phyloP scores from a whole-genome alignment of 2,329 filamentous ascomycete genomes.

The Ilyonectria robusta region DNA sequence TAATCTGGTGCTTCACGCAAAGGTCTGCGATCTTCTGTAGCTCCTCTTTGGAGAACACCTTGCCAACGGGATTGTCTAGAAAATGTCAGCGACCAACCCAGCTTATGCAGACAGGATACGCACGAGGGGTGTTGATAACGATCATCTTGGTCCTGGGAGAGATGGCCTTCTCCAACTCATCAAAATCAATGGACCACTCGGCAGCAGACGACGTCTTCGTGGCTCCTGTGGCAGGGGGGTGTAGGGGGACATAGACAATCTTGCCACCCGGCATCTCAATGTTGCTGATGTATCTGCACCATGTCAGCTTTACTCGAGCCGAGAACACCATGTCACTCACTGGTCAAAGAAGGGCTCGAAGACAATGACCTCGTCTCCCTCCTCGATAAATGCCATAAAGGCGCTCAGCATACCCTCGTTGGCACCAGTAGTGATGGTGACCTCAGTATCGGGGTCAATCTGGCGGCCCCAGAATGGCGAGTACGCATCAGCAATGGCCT shows the following conservation, averaged over 20 bases:
- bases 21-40: conserved; percentile 88
- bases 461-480: conserved; percentile 87
- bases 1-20: conserved; percentile 92
- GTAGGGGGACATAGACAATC: conserved; percentile 95
- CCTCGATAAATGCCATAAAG: conserved; percentile 97
- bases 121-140: conserved; percentile 83
- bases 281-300: conserved; percentile 82
- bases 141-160: conserved; percentile 96
- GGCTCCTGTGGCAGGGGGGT: conserved; percentile 86
- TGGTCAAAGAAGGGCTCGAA: conserved; percentile 99
- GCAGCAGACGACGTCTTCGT: conserved; percentile 85
- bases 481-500: conserved; percentile 94
- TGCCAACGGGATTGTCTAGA: conserved; percentile 92
- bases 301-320: conserved; percentile 15
- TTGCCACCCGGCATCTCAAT: conserved; percentile 98
- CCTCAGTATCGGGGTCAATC: conserved; percentile 90
- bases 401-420: conserved; percentile 96
- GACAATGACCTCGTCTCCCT: conserved; percentile 95
- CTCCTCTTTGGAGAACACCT: conserved; percentile 90
- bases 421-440: conserved; percentile 93
- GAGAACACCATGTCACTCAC: conserved; percentile 54
- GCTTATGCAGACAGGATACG: conserved; percentile 25
- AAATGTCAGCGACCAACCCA: conserved; percentile 21
- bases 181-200: conserved; percentile 91
- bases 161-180: conserved; percentile 84